Evolutionary conservation across 441 rosid species (phyloP).

Genomic region (Arabidopsis hybrid): DNA sequence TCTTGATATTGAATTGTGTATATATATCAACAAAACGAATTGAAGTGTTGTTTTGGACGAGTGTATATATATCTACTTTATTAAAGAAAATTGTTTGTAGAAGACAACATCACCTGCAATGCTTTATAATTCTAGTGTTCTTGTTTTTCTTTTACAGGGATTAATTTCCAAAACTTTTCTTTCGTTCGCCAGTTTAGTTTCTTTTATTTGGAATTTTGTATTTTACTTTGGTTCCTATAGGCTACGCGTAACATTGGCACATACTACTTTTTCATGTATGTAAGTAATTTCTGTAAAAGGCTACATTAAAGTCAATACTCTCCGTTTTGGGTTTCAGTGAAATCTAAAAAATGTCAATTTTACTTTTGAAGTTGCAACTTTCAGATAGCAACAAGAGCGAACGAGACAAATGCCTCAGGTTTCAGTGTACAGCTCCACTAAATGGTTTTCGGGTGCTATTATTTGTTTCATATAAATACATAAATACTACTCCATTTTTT

Average conservation of each 20-base stretch:
- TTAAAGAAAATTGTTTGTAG: too few relatives aligned
- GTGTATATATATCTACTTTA: too few relatives aligned
- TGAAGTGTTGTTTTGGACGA: too few relatives aligned
- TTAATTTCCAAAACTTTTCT: too few relatives aligned
- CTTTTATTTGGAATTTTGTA: too few relatives aligned
- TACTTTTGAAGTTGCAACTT: slow-evolving; percentile 32
- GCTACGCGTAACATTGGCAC: slow-evolving; percentile 5
- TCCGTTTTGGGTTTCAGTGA: slow-evolving; percentile 41
- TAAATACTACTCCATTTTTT: neutral
- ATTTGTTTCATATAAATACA: neutral
- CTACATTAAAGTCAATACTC: slow-evolving; percentile 17
- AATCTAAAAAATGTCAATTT: slow-evolving; percentile 14
- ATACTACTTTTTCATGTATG: neutral
- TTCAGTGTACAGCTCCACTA: slow-evolving; percentile 40
- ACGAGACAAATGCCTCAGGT: slow-evolving; percentile 40
- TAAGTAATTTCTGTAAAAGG: slow-evolving; percentile 14
- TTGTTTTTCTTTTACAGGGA: too few relatives aligned
- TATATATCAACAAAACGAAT: too few relatives aligned
- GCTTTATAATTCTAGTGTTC: too few relatives aligned
- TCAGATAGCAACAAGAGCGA: slow-evolving; percentile 39
- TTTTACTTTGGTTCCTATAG: neutral
- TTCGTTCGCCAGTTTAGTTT: too few relatives aligned
- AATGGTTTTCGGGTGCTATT: slow-evolving; percentile 4
- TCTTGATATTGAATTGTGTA: too few relatives aligned
- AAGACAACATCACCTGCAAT: too few relatives aligned